Conservation (phyloP, 805 yeast species). For the baker's yeast (Saccharomyces cerevisiae) region DNA sequence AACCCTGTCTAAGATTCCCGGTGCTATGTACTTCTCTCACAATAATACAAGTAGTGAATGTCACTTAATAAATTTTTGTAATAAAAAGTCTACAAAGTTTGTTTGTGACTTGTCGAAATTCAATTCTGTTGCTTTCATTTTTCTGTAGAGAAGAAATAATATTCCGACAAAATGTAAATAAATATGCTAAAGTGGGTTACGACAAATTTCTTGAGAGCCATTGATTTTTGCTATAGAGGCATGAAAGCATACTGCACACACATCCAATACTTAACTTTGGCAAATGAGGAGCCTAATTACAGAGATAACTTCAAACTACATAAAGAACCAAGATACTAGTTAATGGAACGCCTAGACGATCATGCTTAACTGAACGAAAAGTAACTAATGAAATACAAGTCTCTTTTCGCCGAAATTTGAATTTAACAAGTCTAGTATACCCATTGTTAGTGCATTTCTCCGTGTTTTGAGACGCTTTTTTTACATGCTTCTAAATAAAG, state of each 20-base stretch:
- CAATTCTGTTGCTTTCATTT: neutral
- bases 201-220: neutral
- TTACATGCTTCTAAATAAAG: neutral
- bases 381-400: neutral
- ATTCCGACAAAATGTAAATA: neutral
- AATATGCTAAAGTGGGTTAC: neutral
- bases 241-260: neutral
- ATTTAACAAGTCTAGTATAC: neutral
- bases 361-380: neutral
- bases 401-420: neutral
- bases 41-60: neutral
- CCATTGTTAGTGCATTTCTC: neutral
- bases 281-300: neutral
- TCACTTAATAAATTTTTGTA: neutral
- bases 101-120: neutral
- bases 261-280: no score
- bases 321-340: neutral
- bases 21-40: neutral
- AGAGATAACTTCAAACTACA: neutral
- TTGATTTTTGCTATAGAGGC: neutral
- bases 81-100: neutral
- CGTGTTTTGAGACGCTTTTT: neutral
- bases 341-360: neutral
- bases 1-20: neutral
- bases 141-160: neutral